Base-by-base conservation (phyloP, 2,329 filamentous ascomycete genomes). In the Fusarium devonianum region DNA sequence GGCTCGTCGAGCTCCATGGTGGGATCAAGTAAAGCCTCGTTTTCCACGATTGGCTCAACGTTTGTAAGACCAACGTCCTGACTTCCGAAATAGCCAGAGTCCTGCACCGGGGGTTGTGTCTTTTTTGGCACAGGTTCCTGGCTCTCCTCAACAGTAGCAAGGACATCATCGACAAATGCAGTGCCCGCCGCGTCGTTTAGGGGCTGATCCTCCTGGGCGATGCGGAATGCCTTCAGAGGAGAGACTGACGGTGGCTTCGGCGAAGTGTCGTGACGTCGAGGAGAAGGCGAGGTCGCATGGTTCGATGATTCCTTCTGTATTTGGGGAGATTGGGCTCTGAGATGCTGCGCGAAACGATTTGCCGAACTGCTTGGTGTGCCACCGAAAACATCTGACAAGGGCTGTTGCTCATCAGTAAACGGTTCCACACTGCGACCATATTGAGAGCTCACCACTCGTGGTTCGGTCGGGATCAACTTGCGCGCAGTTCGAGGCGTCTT, bases 401-500 rank as follows among this genome's bases (percentile, higher is more conserved):
- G 84, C 83, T 87, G 57, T 6, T 21, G 12, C 37, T 7, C 5
- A 56, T 77, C 51, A 75, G 67, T 30, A 42, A 41, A 18, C 4
- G 14, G 28, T 17, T 16, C 32, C 17, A 37, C 7, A 10, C 16
- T 7, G 7, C 13, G 16, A 23, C 5, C 29, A 56, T 9, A 53
- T 32, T 37, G 47, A 42, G 54, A 60, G 74, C 84, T 73, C 77
- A 90, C 88, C 56, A 85, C 81, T 64, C 89, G 82, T 22, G 78
- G 71, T 68, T 88, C 85, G 18, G 73, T 70, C 8, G 75, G 73
- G 63, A 81, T 79, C 37, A 72, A 73, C 68, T 88, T 92, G 46
- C 85, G 82, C 23, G 76, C 77, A 13, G 89, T 91, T 53, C 87
- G 82, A 30, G 90, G 89, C 19, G 89, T 93, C 75, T 91, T 92